Base-by-base conservation (phyloP, 768 basidiomycete species). In the Tylopilus balloui region DNA sequence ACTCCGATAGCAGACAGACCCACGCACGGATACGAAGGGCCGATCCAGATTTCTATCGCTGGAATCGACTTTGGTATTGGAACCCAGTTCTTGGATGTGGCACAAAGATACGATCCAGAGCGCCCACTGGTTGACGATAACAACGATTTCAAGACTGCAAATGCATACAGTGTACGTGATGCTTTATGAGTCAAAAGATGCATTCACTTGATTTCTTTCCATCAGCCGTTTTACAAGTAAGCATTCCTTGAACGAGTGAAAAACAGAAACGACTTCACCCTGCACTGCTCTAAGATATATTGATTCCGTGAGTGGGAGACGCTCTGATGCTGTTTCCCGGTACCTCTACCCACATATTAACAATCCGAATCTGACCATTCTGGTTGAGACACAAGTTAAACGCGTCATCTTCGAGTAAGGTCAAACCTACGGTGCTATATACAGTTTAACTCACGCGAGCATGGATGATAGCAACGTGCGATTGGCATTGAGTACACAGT, bases 61-160 rank as follows among this genome's bases (percentile, higher is more conserved):
- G 27, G 44, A 15, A 3, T 7, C 9, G 4, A 39, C 29, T 14
- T 58, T 42, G 45, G 24, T 3, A 1, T 59, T 13, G 73, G 66
- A 10, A 63, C 70, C 19, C 67, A 83, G 19, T 79, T 77, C 53
- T 65, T 84, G 23, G 62, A 67, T 4, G 70, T 78, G 13, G 81
- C 69, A 0, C 60, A 54, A 13, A 51, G 60, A 24, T 81, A 76
- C 23, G 82, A 84, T 61, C 70, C 71, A n/a, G 66, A 62, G 8
- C 76, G 80, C 12, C 63, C 62, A 3, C 58, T 51, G 4, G 70
- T 71, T 3, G 67, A 78, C 0, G 82, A 84, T 55, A 56, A 62
- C 24, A 83, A 81, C 54, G 71, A 66, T 21, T 71, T 84, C 49
- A 57, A 47, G 27, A 56, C 39, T 6, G 31, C 51, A 15, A 47